Conservation (phyloP, 202 grass and related monocot species). For the Bolboschoenoplectus hybrid region DNA sequence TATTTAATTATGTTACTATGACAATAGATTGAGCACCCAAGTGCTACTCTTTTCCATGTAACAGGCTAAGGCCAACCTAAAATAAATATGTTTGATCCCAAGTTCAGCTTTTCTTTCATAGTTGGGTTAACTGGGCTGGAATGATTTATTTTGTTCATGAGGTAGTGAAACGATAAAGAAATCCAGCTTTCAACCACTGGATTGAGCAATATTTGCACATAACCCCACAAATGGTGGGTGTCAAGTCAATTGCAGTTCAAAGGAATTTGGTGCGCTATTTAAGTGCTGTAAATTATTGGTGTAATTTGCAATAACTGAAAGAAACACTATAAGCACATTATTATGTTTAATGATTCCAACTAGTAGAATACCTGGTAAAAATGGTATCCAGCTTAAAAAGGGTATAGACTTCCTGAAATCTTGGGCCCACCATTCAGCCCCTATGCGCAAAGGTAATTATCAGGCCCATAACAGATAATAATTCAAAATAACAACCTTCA, state of each 20-base stretch:
- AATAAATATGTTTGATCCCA: slow-evolving; percentile 17
- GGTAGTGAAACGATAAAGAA: background rate
- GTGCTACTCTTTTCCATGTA: background rate
- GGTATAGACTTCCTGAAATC: slow-evolving; percentile 93
- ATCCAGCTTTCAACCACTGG: background rate
- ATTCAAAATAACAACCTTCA: slow-evolving; percentile 19
- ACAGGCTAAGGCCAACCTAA: background rate
- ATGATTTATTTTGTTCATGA: background rate
- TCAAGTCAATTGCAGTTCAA: background rate
- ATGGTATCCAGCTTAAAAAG: slow-evolving; percentile 77
- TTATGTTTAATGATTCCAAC: slow-evolving; percentile 3
- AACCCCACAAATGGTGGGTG: background rate
- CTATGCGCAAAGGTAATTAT: slow-evolving; percentile 52
- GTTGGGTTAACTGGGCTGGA: background rate
- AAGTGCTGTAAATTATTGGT: slow-evolving; percentile 17
- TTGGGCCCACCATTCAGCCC: slow-evolving; percentile 99
- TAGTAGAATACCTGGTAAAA: slow-evolving; percentile 64
- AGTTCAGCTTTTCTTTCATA: background rate
- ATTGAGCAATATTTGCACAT: background rate
- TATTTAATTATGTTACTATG: background rate
- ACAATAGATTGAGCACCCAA: background rate
- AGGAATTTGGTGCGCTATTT: background rate
- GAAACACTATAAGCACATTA: slow-evolving; percentile 13
- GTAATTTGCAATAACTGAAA: background rate
- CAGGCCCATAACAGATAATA: slow-evolving; percentile 13